A percentile compares a stretch with the other conserved stretches of the same genome.
Evolutionary conservation across 2,329 filamentous ascomycete species (phyloP).

Genomic region (Colletotrichum tropicale): DNA sequence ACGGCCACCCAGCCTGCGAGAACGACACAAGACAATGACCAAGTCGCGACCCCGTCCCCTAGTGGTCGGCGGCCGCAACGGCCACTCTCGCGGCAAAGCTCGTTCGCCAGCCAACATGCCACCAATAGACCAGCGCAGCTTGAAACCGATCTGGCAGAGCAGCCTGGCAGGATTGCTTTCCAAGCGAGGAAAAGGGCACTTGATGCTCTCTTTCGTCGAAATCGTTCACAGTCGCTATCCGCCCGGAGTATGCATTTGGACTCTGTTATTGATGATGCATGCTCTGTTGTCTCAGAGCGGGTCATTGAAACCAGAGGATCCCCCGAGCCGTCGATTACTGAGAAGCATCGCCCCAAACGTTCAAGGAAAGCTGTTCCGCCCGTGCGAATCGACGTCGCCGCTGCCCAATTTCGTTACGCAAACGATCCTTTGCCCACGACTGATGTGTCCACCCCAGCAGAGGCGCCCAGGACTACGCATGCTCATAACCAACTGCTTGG

Average conservation of each 20-base stretch:
- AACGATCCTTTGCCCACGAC: constrained; percentile 52
- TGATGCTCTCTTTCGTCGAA: constrained; percentile 55
- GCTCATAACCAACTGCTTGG: constrained; percentile 33
- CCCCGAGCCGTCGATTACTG: not conserved
- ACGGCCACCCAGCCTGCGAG: not conserved
- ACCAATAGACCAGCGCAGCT: constrained; percentile 57
- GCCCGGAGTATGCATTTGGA: constrained; percentile 5
- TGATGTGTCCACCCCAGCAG: constrained; percentile 7
- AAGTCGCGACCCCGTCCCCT: not conserved
- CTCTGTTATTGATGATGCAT: not conserved
- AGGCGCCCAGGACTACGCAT: constrained; percentile 1
- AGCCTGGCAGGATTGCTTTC: constrained; percentile 44
- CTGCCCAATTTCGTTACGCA: constrained; percentile 57
- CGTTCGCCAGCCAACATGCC: not conserved
- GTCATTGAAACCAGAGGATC: not conserved
- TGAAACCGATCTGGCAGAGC: constrained; percentile 48
- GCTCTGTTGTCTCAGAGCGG: constrained; percentile 1
- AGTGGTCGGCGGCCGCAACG: not conserved
- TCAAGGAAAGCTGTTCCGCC: constrained; percentile 50
- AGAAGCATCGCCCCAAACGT: constrained; percentile 23
- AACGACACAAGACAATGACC: not conserved
- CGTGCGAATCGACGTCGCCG: constrained; percentile 49
- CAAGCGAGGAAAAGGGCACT: constrained; percentile 56
- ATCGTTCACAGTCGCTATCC: constrained; percentile 14
- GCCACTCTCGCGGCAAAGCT: constrained; percentile 19